Evolutionary conservation across 371 early-diverging fungal genomes (phyloP).

Genomic region (Mortierella sp.): DNA sequence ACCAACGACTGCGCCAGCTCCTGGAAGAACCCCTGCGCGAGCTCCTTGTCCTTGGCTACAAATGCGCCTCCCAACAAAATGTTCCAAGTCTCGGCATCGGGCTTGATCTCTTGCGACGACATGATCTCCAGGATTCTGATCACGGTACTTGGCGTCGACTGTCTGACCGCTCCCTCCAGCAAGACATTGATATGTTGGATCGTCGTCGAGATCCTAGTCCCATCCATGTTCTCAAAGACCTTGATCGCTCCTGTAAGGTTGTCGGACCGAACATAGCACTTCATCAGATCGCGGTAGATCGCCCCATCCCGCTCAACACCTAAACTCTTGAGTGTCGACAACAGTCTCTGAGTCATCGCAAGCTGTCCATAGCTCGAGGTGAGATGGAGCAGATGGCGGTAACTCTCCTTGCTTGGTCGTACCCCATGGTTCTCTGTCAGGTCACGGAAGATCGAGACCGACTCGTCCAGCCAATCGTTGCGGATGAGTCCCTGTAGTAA

Average conservation of each 20-base stretch:
- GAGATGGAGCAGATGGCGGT: constrained; percentile 29
- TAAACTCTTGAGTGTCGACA: constrained; percentile 26
- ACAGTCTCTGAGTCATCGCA: constrained; percentile 34
- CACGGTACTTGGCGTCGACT: constrained; percentile 19
- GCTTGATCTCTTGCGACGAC: constrained; percentile 25
- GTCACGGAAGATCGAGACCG: constrained; percentile 39
- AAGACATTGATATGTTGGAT: constrained; percentile 43
- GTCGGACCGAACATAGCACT: constrained; percentile 38
- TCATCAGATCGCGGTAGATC: constrained; percentile 37
- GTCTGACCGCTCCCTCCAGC: constrained; percentile 43
- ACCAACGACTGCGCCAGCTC: constrained; percentile 30
- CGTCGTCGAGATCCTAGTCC: background rate
- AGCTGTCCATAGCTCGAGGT: constrained; percentile 39
- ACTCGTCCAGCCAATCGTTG: constrained; percentile 33
- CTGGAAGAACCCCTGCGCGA: constrained; percentile 28
- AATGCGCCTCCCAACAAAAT: constrained; percentile 37
- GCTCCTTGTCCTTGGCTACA: constrained; percentile 16
- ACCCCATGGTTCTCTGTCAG: constrained; percentile 43
- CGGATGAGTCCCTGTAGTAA: constrained; percentile 33
- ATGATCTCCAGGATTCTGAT: constrained; percentile 51
- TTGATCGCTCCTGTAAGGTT: constrained; percentile 38
- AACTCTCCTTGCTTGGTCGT: constrained; percentile 29
- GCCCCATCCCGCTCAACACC: constrained; percentile 36
- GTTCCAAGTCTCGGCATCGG: constrained; percentile 42
- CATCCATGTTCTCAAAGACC: constrained; percentile 42